Percentiles rank a stretch among this genome's conserved stretches.
Evolutionary conservation across 257 asterid genomes (phyloP).

Genomic region (Solanum pennellii): DNA sequence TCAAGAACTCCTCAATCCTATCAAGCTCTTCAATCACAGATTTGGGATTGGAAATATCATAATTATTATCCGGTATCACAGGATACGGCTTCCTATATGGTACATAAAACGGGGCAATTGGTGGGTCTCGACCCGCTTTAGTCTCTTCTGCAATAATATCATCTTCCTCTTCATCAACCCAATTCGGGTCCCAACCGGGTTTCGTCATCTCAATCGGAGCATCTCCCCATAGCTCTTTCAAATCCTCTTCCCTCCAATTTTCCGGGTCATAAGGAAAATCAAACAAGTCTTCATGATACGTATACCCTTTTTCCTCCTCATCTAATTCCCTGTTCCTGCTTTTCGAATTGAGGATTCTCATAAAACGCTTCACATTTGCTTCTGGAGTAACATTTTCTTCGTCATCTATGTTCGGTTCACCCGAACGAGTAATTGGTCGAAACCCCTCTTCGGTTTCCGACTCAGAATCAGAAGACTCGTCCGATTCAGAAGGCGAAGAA

Average conservation of each 20-base stretch:
- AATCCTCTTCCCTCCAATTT: slow-evolving; percentile 83
- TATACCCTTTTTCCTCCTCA: slow-evolving; percentile 26
- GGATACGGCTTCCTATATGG: slow-evolving; percentile 85
- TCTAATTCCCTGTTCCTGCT: slow-evolving; percentile 15
- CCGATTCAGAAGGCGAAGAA: neutral
- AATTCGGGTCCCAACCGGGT: slow-evolving; percentile 88
- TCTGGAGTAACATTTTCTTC: slow-evolving; percentile 35
- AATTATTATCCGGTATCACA: slow-evolving; percentile 47
- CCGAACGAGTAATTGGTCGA: slow-evolving; percentile 7
- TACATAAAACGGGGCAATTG: slow-evolving; percentile 83
- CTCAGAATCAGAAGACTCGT: neutral
- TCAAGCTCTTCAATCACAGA: slow-evolving; percentile 86
- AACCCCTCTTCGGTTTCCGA: slow-evolving; percentile 15
- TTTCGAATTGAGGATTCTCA: slow-evolving; percentile 32
- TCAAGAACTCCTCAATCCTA: slow-evolving; percentile 93
- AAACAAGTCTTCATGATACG: slow-evolving; percentile 35
- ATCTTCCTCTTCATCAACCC: slow-evolving; percentile 56
- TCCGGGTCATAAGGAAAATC: slow-evolving; percentile 77
- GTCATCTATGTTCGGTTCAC: slow-evolving; percentile 9
- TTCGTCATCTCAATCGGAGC: slow-evolving; percentile 58
- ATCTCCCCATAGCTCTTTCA: slow-evolving; percentile 94
- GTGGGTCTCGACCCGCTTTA: slow-evolving; percentile 60
- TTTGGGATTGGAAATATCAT: slow-evolving; percentile 51
- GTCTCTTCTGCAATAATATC: slow-evolving; percentile 28
- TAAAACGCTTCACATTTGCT: slow-evolving; percentile 30